phyloP scores from a whole-genome alignment of 169 alveolate genomes.

The Ichthyophthirius multifiliis region DNA sequence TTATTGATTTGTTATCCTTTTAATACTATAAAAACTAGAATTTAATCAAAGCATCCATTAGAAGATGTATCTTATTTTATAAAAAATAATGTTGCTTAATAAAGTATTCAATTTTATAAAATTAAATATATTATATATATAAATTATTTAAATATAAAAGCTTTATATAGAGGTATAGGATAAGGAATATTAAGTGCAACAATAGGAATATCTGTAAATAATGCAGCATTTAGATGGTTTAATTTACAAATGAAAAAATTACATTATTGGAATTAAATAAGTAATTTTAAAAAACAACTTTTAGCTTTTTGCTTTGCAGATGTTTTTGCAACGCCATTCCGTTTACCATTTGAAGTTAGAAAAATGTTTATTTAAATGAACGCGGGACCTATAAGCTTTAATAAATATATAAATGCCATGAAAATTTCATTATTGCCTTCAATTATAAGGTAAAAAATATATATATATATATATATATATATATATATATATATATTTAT shows the following conservation, averaged over 20 bases:
- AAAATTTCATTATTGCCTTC: not conserved
- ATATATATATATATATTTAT: not conserved
- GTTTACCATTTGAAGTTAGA: not conserved
- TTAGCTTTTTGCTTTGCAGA: not conserved
- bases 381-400: not conserved
- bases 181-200: not conserved
- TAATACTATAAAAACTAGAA: not conserved
- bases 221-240: not conserved
- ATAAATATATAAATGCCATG: constrained; percentile 8
- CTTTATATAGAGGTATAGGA: constrained; percentile 13
- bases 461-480: no score
- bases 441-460: not conserved
- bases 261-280: not conserved
- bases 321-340: not conserved
- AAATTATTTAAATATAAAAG: no score
- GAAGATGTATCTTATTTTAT: not conserved
- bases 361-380: not conserved
- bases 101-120: no score
- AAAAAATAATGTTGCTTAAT: not conserved
- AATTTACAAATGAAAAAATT: not conserved
- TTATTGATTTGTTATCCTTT: not conserved
- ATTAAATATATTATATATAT: no score
- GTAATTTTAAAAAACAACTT: not conserved
- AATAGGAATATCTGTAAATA: not conserved
- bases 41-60: not conserved